Evolutionary conservation across 306 rosid genomes (phyloP).

Genomic region (Quercus ilex): DNA sequence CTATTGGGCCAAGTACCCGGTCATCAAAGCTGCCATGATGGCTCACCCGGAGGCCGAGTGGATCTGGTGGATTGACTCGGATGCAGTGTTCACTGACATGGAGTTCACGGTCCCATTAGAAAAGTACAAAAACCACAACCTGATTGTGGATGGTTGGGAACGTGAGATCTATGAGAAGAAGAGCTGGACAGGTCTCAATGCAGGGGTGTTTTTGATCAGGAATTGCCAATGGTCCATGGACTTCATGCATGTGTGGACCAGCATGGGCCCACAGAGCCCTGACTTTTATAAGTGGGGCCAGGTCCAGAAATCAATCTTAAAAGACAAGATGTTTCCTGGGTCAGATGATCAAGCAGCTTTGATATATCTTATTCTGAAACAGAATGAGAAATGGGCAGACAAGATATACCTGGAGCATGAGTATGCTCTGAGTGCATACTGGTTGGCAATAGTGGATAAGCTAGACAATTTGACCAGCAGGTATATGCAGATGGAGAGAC

Average conservation of each 20-base stretch:
- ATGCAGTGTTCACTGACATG: neutral
- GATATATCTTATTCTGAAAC: neutral
- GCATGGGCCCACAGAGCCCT: neutral
- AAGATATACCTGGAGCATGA: neutral
- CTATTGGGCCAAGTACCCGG: neutral
- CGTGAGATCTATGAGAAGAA: neutral
- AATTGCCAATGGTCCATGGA: neutral
- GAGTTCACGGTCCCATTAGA: neutral
- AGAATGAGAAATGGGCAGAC: neutral
- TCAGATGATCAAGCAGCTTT: neutral
- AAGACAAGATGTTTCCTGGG: neutral
- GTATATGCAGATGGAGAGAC: too few species aligned
- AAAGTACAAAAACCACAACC: neutral
- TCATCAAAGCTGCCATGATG: neutral
- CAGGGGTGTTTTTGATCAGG: neutral
- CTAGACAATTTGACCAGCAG: too few species aligned
- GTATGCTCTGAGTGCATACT: neutral
- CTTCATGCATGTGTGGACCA: neutral
- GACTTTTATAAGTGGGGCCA: neutral
- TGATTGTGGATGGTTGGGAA: neutral
- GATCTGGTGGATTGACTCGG: neutral
- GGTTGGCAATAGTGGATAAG: neutral
- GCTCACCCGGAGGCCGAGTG: neutral
- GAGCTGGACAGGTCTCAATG: neutral
- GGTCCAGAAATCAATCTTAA: neutral